Percentiles rank a stretch among this genome's conserved stretches.
Evolutionary conservation across 2,329 filamentous ascomycete genomes (phyloP).

Genomic region (Leptosphaerulina australis): DNA sequence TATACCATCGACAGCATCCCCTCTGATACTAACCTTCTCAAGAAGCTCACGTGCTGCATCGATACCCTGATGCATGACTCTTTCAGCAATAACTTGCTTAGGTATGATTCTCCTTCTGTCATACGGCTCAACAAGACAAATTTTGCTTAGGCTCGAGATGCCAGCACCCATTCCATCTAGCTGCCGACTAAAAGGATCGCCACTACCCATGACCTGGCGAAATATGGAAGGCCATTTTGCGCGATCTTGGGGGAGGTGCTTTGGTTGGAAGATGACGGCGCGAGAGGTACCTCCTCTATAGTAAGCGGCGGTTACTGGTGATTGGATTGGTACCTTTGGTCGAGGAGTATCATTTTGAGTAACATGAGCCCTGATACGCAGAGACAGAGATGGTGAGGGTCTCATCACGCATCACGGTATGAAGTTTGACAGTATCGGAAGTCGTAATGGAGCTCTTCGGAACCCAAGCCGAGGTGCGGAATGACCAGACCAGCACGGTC

Average conservation of each 20-base stretch:
- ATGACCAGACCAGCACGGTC: conserved; percentile 4
- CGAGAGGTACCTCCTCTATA: conserved; percentile 74
- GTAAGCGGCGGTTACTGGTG: conserved; percentile 57
- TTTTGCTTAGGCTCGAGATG: conserved; percentile 71
- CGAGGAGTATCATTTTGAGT: conserved; percentile 16
- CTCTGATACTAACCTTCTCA: not conserved
- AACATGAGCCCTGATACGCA: conserved; percentile 23
- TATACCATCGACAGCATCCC: conserved; percentile 14
- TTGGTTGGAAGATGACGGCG: conserved; percentile 64
- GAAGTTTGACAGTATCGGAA: not conserved
- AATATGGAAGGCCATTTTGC: conserved; percentile 62
- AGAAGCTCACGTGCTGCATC: conserved; percentile 15
- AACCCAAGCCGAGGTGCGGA: conserved; percentile 30
- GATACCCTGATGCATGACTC: not conserved
- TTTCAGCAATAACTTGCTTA: conserved; percentile 18
- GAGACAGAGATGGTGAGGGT: conserved; percentile 23
- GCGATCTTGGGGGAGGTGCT: conserved; percentile 58
- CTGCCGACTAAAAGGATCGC: conserved; percentile 71
- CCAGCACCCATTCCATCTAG: conserved; percentile 75
- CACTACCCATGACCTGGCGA: conserved; percentile 64
- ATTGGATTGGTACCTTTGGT: conserved; percentile 21
- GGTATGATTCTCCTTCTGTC: conserved; percentile 6
- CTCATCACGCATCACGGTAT: conserved; percentile 33
- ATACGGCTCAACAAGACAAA: conserved; percentile 65
- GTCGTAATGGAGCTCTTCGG: conserved; percentile 15